Conservation (phyloP, 2,329 filamentous ascomycete genomes). For the Blumeria graminis region DNA sequence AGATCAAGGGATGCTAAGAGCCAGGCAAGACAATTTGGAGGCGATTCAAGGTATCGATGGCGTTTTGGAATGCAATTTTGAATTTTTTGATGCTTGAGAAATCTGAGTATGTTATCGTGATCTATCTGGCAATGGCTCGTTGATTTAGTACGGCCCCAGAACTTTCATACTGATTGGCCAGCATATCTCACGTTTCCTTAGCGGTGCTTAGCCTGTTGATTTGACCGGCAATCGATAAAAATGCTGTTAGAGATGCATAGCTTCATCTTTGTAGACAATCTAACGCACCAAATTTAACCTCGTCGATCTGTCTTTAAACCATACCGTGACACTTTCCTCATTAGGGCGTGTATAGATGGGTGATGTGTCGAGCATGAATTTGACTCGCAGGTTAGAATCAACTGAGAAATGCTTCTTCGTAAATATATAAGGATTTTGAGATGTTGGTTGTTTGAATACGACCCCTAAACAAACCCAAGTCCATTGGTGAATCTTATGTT, state of each 20-base stretch:
- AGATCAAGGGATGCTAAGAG: neutral
- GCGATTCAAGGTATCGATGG: neutral
- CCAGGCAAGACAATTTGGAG: neutral
- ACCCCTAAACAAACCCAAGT: too few species aligned
- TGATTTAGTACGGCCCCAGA: neutral
- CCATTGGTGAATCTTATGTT: too few species aligned
- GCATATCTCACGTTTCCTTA: neutral
- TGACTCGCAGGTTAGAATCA: too few species aligned
- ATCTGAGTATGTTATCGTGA: neutral
- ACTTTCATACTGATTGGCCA: neutral
- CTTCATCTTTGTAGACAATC: neutral
- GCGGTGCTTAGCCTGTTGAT: neutral
- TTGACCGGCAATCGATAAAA: neutral
- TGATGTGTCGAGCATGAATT: too few species aligned
- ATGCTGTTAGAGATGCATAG: neutral
- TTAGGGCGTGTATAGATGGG: too few species aligned
- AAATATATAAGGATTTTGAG: too few species aligned
- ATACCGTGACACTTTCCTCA: too few species aligned
- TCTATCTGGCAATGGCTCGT: neutral
- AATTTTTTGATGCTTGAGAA: neutral
- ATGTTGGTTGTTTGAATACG: too few species aligned
- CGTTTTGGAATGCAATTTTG: neutral
- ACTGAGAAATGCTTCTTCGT: too few species aligned
- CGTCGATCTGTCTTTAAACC: too few species aligned
- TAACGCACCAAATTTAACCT: too few species aligned